These are phyloP conservation scores for Kwoniella mangroviensis DNA, from an alignment of 768 basidiomycete species.

Conservation along the genomic window DNA sequence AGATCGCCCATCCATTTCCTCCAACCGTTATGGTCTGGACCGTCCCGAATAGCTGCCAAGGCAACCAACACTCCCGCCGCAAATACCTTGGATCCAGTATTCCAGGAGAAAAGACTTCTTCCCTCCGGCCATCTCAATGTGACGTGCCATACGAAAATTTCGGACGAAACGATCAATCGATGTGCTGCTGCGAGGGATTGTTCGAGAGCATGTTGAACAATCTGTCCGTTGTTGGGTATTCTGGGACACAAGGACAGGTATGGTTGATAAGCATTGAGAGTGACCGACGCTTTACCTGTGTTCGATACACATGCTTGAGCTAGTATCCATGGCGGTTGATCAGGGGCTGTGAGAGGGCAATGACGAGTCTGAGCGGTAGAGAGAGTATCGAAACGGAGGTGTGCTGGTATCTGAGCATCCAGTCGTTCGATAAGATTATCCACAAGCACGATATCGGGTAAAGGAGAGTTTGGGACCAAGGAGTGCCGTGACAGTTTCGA, in stretches of 20 bases:
- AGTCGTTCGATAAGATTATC: slow-evolving; percentile 9
- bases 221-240: background rate
- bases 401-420: background rate
- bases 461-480: background rate
- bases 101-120: slow-evolving; percentile 13
- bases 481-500: background rate
- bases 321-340: slow-evolving; percentile 18
- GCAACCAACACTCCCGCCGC: slow-evolving; percentile 13
- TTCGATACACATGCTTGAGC: slow-evolving; percentile 16
- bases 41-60: slow-evolving; percentile 4
- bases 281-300: background rate
- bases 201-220: slow-evolving; percentile 6
- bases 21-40: background rate
- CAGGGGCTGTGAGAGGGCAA: slow-evolving; percentile 1
- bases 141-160: slow-evolving; percentile 12
- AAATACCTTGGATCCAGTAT: slow-evolving; percentile 20
- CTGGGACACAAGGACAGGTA: background rate
- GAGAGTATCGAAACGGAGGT: slow-evolving; percentile 7
- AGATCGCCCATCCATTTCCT: slow-evolving; percentile 11
- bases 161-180: slow-evolving; percentile 12
- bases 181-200: slow-evolving; percentile 12
- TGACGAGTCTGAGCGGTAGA: background rate
- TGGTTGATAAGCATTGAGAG: slow-evolving; percentile 10
- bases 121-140: slow-evolving; percentile 18
- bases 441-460: background rate